Evolutionary conservation across 2,329 filamentous ascomycete genomes (phyloP).

Genomic region (Domatiomyces catenatus): DNA sequence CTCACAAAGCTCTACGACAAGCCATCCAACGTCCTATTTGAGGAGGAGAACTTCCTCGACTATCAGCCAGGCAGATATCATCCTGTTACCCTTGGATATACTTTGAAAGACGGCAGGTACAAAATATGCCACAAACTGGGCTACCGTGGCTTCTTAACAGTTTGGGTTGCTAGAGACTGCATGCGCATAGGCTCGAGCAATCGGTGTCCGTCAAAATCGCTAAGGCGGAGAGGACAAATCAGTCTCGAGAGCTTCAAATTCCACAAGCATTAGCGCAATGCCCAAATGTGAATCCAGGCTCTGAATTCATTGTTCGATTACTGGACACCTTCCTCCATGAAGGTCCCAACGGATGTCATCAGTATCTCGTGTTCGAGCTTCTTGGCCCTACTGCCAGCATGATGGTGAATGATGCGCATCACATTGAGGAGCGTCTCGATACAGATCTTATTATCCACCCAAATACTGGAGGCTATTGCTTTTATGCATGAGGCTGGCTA

Average conservation of each 20-base stretch:
- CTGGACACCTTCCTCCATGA: slow-evolving; percentile 7
- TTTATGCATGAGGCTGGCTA: slow-evolving; percentile 8
- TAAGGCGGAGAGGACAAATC: slow-evolving; percentile 1
- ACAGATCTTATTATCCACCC: slow-evolving; percentile 3
- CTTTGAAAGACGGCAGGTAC: slow-evolving; percentile 21
- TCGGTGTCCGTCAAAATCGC: slow-evolving; percentile 4
- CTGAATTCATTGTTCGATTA: slow-evolving; percentile 3
- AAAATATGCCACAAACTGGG: slow-evolving; percentile 26
- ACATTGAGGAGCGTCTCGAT: background rate
- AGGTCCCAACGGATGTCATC: slow-evolving; percentile 5
- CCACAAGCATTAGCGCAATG: background rate
- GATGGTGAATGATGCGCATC: slow-evolving; percentile 3
- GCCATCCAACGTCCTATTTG: slow-evolving; percentile 1
- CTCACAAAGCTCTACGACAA: too few species aligned
- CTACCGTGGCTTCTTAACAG: slow-evolving; percentile 23
- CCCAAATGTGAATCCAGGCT: background rate
- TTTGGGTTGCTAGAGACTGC: slow-evolving; percentile 23
- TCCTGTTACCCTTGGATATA: slow-evolving; percentile 21
- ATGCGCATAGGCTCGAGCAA: slow-evolving; percentile 1
- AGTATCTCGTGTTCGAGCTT: slow-evolving; percentile 11
- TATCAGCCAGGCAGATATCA: slow-evolving; percentile 20
- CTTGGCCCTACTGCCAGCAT: slow-evolving; percentile 11
- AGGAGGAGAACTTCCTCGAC: slow-evolving; percentile 4
- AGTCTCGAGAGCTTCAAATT: slow-evolving; percentile 2
- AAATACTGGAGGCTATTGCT: slow-evolving; percentile 6